These are phyloP conservation scores for Sicyos baderoa DNA, from an alignment of 306 rosid genomes.

Conservation along the genomic window DNA sequence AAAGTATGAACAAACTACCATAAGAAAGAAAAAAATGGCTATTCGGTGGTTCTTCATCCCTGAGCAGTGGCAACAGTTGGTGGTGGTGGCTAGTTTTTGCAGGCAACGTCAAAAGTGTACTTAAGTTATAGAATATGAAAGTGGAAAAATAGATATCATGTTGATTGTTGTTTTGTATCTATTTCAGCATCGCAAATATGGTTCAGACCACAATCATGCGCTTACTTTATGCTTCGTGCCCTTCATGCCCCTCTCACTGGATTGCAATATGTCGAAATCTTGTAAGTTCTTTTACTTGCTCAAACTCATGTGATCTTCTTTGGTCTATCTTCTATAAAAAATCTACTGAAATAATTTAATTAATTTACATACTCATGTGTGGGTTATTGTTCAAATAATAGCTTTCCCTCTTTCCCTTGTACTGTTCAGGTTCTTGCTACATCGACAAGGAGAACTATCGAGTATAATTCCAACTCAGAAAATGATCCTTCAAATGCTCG, in stretches of 20 bases:
- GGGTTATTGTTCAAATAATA: background rate
- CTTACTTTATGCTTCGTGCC: constrained; percentile 81
- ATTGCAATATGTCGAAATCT: constrained; percentile 75
- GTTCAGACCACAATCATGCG: constrained; percentile 74
- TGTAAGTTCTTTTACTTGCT: constrained; percentile 41
- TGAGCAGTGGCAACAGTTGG: too few species aligned
- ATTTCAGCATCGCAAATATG: constrained; percentile 64
- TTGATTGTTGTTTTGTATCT: background rate
- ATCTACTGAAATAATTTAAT: background rate
- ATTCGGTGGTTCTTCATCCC: too few species aligned
- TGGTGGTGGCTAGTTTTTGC: too few species aligned
- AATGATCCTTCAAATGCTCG: constrained; percentile 42
- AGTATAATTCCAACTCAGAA: constrained; percentile 31
- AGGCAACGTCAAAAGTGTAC: too few species aligned
- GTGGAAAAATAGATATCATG: background rate
- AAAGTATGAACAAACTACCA: too few species aligned
- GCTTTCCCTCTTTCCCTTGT: constrained; percentile 7
- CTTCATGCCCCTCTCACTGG: constrained; percentile 84
- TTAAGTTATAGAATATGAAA: background rate
- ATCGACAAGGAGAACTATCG: constrained; percentile 42
- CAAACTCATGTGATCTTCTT: background rate
- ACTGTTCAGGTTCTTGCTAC: constrained; percentile 72
- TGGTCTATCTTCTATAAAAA: background rate
- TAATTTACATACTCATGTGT: background rate
- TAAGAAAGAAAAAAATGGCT: too few species aligned